A percentile compares a stretch with the other conserved stretches of the same genome.
Conservation (phyloP, 2,329 filamentous ascomycete species). For the Sodiomyces alkalinus region DNA sequence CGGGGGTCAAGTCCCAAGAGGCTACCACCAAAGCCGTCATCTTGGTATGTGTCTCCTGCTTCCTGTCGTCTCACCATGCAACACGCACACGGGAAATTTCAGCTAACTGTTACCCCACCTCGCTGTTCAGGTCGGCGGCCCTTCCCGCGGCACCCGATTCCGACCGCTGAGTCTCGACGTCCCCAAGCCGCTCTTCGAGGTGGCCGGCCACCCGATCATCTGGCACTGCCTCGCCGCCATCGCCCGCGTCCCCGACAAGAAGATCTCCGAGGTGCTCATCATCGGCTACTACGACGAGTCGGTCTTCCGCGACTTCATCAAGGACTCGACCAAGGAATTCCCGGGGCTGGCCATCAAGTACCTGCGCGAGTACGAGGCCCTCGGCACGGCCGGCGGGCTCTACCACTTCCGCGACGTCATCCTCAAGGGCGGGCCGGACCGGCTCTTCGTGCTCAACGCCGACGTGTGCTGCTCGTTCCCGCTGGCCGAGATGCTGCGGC, state of each 20-base stretch:
- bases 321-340: slow-evolving; percentile 72
- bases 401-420: slow-evolving; percentile 99
- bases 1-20: slow-evolving; percentile 33
- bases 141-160: slow-evolving; percentile 90
- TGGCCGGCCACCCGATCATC: slow-evolving; percentile 95
- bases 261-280: slow-evolving; percentile 87
- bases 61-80: no score
- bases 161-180: slow-evolving; percentile 88
- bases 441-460: slow-evolving; percentile 93
- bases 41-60: slow-evolving; percentile 43
- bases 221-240: slow-evolving; percentile 92
- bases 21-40: slow-evolving; percentile 82
- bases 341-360: slow-evolving; percentile 85
- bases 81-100: slow-evolving; percentile 9
- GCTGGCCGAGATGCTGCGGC: slow-evolving; percentile 82
- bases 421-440: slow-evolving; percentile 85
- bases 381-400: slow-evolving; percentile 88
- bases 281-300: slow-evolving; percentile 98
- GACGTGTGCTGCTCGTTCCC: slow-evolving; percentile 99
- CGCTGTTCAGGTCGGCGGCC: slow-evolving; percentile 70
- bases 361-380: slow-evolving; percentile 89
- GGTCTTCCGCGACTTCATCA: slow-evolving; percentile 97
- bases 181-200: slow-evolving; percentile 97
- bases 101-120: slow-evolving; percentile 7
- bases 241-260: slow-evolving; percentile 65